These are phyloP conservation scores for Poronia punctata DNA, from an alignment of 495 filamentous ascomycete species.

Conservation along the genomic window DNA sequence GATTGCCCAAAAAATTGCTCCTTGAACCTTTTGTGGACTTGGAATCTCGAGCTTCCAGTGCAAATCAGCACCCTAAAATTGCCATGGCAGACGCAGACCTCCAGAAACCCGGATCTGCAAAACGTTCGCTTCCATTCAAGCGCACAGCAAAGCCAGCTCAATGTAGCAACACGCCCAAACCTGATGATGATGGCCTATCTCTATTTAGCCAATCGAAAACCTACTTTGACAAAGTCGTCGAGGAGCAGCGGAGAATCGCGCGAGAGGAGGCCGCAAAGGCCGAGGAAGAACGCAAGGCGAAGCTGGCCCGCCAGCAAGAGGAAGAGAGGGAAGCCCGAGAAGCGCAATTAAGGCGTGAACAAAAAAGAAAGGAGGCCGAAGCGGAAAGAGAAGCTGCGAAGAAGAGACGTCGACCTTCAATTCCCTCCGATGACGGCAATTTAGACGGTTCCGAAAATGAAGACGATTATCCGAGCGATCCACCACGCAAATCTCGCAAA, in stretches of 20 bases:
- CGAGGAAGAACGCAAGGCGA: conserved; percentile 17
- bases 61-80: too few relatives aligned
- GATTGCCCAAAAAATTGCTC: too few relatives aligned
- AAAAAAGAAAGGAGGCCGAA: neutral
- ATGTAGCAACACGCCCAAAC: conserved; percentile 11
- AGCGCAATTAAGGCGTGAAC: conserved; percentile 13
- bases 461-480: conserved; percentile 7
- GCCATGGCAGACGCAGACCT: conserved; percentile 16
- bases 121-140: conserved; percentile 62
- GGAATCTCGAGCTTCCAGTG: too few relatives aligned
- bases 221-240: conserved; percentile 52
- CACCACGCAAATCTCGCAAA: conserved; percentile 6
- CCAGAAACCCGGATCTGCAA: conserved; percentile 25
- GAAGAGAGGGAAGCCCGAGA: conserved; percentile 16
- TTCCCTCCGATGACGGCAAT: conserved; percentile 14
- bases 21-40: too few relatives aligned
- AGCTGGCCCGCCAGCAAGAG: conserved; percentile 22
- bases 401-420: conserved; percentile 19
- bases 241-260: conserved; percentile 42
- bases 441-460: conserved; percentile 7
- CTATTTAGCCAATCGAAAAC: conserved; percentile 64
- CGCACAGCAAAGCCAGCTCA: conserved; percentile 49
- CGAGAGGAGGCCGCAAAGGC: conserved; percentile 26
- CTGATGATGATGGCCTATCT: conserved; percentile 41
- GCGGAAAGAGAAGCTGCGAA: conserved; percentile 21